These are phyloP conservation scores for Symbiodinium natans DNA, from an alignment of 73 alveolate species.

Conservation along the genomic window DNA sequence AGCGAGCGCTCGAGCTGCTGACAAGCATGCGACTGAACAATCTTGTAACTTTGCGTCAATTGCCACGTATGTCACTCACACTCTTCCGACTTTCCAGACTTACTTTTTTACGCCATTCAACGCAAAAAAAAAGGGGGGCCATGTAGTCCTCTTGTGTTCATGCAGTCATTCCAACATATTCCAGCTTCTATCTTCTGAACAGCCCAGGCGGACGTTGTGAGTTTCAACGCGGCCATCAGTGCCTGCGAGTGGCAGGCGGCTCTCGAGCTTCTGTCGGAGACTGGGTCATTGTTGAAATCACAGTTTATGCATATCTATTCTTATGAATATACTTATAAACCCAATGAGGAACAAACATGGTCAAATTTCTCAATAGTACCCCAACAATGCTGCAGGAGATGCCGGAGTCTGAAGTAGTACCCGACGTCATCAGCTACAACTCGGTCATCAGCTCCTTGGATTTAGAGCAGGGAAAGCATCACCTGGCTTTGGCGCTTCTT, in stretches of 20 bases:
- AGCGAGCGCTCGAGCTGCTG: neutral
- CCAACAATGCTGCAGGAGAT: neutral
- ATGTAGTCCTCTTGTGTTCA: no score
- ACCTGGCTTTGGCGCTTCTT: neutral
- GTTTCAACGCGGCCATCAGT: neutral
- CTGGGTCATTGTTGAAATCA: neutral
- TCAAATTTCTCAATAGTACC: neutral
- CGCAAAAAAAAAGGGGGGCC: neutral
- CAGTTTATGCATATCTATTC: neutral
- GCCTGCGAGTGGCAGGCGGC: neutral
- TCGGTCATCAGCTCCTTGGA: neutral
- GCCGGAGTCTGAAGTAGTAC: neutral
- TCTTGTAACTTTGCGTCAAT: no score
- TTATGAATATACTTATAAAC: no score
- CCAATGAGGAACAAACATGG: no score
- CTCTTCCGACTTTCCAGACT: no score
- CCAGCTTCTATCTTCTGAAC: no score
- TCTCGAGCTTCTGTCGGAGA: neutral
- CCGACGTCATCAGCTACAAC: neutral
- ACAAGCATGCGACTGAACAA: neutral
- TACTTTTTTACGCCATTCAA: no score
- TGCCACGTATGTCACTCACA: no score
- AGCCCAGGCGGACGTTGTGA: no score
- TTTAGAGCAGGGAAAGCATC: neutral
- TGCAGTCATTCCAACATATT: no score